phyloP scores from a whole-genome alignment of 2,329 filamentous ascomycete species.

The Fusarium sp. region DNA sequence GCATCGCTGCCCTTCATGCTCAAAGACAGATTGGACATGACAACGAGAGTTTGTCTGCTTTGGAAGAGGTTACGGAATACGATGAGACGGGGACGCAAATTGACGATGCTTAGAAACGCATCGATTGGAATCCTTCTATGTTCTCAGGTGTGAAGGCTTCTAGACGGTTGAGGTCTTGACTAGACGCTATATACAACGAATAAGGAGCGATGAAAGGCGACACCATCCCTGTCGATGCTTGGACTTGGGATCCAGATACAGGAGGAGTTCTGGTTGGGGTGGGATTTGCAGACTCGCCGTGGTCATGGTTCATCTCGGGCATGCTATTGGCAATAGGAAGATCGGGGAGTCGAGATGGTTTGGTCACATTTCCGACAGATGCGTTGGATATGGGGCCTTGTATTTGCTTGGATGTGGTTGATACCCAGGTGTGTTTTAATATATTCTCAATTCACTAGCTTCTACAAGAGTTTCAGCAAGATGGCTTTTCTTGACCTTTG shows the following conservation, averaged over 20 bases:
- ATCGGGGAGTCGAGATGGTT: not conserved
- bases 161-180: conserved; percentile 16
- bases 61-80: conserved; percentile 46
- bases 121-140: conserved; percentile 6
- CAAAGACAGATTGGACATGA: conserved; percentile 33
- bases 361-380: not conserved
- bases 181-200: not conserved
- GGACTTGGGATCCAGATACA: not conserved
- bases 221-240: not conserved
- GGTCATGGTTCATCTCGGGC: not conserved
- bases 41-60: conserved; percentile 39
- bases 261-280: not conserved
- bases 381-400: conserved; percentile 22
- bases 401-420: conserved; percentile 11
- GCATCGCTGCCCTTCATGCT: conserved; percentile 39
- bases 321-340: not conserved
- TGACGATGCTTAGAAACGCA: conserved; percentile 46
- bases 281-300: not conserved
- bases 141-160: conserved; percentile 10
- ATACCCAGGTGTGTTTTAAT: conserved; percentile 24
- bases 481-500: not conserved
- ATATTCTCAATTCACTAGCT: not conserved
- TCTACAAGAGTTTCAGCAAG: not conserved
- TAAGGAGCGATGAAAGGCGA: accelerated
- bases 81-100: conserved; percentile 47